A percentile compares a stretch with the other conserved stretches of the same genome.
phyloP scores from a whole-genome alignment of 345 rosid species.

The Erodium maritimum region DNA sequence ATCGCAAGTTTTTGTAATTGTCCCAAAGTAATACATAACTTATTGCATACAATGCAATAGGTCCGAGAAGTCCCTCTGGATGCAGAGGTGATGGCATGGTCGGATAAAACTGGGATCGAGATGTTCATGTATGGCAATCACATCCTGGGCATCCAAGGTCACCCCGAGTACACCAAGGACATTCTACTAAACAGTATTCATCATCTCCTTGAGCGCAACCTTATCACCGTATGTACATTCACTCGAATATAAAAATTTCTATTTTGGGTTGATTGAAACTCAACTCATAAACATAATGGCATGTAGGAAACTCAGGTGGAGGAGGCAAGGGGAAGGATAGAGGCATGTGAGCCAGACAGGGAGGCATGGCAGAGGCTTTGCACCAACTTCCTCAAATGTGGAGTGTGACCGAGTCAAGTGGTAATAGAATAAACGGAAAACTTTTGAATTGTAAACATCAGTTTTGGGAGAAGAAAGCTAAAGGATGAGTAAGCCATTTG shows the following conservation, averaged over 20 bases:
- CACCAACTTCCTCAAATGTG: conserved; percentile 46
- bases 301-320: conserved; percentile 33
- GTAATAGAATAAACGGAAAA: too few relatives aligned
- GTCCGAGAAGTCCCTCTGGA: conserved; percentile 35
- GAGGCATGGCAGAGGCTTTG: conserved; percentile 50
- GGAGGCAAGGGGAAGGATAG: conserved; percentile 29
- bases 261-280: too few relatives aligned
- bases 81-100: conserved; percentile 44
- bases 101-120: conserved; percentile 43
- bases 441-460: too few relatives aligned
- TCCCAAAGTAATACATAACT: too few relatives aligned
- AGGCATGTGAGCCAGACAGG: conserved; percentile 30
- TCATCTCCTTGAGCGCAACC: conserved; percentile 23
- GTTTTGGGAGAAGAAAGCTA: too few relatives aligned
- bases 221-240: conserved; percentile 25
- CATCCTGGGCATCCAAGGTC: conserved; percentile 74
- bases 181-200: conserved; percentile 42
- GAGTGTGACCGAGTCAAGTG: conserved; percentile 5
- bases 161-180: conserved; percentile 58
- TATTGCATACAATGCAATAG: conserved; percentile 12
- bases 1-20: too few relatives aligned
- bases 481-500: too few relatives aligned
- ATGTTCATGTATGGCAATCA: conserved; percentile 52
- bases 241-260: too few relatives aligned
- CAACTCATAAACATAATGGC: too few relatives aligned